Evolutionary conservation across 306 rosid species (phyloP).

Genomic region (Medicago arabica): DNA sequence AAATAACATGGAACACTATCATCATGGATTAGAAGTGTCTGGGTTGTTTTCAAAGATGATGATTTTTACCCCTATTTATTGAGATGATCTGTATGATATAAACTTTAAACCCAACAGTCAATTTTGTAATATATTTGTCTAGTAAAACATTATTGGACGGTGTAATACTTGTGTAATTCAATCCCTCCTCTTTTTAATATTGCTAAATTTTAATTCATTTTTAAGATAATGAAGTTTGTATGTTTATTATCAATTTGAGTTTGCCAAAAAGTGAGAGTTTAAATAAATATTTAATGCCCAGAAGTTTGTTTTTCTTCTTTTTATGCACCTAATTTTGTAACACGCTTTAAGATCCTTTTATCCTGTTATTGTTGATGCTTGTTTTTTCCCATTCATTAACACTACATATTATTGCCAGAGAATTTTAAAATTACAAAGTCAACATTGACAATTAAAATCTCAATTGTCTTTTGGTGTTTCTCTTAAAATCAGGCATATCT

Average conservation of each 20-base stretch:
- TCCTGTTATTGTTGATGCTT: neutral
- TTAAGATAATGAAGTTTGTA: neutral
- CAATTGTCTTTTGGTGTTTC: slow-evolving; percentile 20
- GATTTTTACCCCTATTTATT: neutral
- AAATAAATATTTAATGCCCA: neutral
- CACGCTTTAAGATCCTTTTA: neutral
- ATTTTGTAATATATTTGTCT: neutral
- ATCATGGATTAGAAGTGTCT: neutral
- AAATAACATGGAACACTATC: neutral
- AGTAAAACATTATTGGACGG: neutral
- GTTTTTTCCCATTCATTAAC: neutral
- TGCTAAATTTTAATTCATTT: no score
- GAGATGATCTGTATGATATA: neutral
- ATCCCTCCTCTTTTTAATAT: neutral
- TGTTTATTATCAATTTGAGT: neutral
- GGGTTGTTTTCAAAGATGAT: neutral
- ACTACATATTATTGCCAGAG: neutral
- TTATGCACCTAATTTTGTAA: neutral
- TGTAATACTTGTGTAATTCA: neutral
- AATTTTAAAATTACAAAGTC: neutral
- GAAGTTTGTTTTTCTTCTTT: neutral
- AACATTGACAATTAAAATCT: slow-evolving; percentile 3
- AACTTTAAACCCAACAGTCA: neutral
- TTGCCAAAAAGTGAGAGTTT: neutral
- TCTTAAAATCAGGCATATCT: neutral